Evolutionary conservation across 305 asterid species (phyloP).

Genomic region (Fraxinus dipetala): DNA sequence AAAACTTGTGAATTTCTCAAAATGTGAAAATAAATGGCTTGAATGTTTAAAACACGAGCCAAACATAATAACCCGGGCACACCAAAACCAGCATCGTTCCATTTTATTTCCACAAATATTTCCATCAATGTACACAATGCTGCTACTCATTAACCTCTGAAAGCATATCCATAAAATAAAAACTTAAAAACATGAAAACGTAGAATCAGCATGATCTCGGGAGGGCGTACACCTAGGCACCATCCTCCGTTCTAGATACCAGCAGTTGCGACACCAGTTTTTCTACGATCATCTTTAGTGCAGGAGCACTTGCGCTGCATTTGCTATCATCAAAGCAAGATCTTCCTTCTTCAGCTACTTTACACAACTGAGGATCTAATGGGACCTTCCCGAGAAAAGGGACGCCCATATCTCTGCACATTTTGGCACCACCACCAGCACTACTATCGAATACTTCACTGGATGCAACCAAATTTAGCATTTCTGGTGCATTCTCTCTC

Average conservation of each 20-base stretch:
- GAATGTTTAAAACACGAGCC: not conserved
- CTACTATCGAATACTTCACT: conserved; percentile 85
- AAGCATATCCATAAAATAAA: not conserved
- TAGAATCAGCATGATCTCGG: conserved; percentile 21
- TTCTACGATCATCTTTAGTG: conserved; percentile 52
- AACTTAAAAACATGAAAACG: not conserved
- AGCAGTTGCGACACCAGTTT: conserved; percentile 43
- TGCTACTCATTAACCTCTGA: not conserved
- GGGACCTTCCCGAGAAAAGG: conserved; percentile 87
- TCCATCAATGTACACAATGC: not conserved
- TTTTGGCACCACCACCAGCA: conserved; percentile 80
- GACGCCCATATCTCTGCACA: conserved; percentile 78
- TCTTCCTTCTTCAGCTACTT: conserved; percentile 90
- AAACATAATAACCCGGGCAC: not conserved
- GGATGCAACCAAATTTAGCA: conserved; percentile 48
- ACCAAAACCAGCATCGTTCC: not conserved
- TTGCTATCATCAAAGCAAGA: conserved; percentile 67
- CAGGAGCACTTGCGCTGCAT: conserved; percentile 56
- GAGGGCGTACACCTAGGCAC: conserved; percentile 17
- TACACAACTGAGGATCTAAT: conserved; percentile 79
- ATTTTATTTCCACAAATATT: not conserved
- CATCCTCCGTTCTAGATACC: conserved; percentile 35
- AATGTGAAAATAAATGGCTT: not conserved
- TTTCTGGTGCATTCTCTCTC: conserved; percentile 67
- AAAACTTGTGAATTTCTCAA: not conserved